phyloP scores from a whole-genome alignment of 441 rosid species.

The Erodium trifolium region DNA sequence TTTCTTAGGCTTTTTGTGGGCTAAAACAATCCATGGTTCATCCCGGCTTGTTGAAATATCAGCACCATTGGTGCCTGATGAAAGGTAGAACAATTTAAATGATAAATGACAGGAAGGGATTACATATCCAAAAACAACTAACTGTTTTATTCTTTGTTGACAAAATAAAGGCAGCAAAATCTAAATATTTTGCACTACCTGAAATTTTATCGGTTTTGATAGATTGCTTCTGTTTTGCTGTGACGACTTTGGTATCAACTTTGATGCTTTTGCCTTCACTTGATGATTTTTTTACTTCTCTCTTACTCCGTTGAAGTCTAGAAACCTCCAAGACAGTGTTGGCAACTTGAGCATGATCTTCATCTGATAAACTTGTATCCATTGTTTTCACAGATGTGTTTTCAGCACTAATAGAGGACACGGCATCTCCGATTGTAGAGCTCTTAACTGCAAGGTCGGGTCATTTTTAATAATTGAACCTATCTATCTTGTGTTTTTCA shows the following conservation, averaged over 20 bases:
- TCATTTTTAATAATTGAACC: slow-evolving; percentile 12
- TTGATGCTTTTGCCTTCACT: slow-evolving; percentile 23
- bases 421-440: slow-evolving; percentile 24
- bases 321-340: slow-evolving; percentile 29
- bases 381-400: slow-evolving; percentile 25
- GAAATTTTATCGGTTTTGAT: slow-evolving; percentile 14
- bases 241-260: slow-evolving; percentile 26
- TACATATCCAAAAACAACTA: too few relatives aligned
- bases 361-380: slow-evolving; percentile 18
- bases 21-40: slow-evolving; percentile 82
- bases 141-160: too few relatives aligned
- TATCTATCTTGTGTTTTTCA: not conserved
- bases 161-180: too few relatives aligned
- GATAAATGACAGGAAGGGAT: too few relatives aligned
- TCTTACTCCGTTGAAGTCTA: slow-evolving; percentile 29
- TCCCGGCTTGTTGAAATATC: slow-evolving; percentile 22
- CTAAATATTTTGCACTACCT: too few relatives aligned
- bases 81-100: too few relatives aligned
- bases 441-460: slow-evolving; percentile 37
- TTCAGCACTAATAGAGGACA: slow-evolving; percentile 22
- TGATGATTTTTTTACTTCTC: slow-evolving; percentile 28
- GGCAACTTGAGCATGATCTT: slow-evolving; percentile 19
- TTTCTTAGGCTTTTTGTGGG: slow-evolving; percentile 91
- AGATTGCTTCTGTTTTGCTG: slow-evolving; percentile 28
- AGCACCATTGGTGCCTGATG: slow-evolving; percentile 7